Evolutionary conservation across 176 grass and related monocot species (phyloP), one percentile per base, ranked within the genome.

Genomic region (Rhynchospora breviuscula): DNA sequence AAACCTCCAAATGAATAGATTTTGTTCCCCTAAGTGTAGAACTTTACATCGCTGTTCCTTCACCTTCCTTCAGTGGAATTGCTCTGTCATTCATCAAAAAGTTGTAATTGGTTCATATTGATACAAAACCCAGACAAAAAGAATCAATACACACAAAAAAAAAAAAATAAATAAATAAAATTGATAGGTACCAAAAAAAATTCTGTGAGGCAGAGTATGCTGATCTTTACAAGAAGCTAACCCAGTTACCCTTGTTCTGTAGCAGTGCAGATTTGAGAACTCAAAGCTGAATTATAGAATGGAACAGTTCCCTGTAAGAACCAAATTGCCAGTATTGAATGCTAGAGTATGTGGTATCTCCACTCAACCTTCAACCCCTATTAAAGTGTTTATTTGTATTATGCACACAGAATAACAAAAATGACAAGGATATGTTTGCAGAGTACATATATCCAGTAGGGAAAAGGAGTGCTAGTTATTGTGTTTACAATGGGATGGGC

Each of bases 201-300:
- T 85, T 97, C 94, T 92, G 80, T 92, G 80, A 92, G 82, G 80
- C 94, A 91, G 12, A 94, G 70, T 85, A 91, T 92, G 75, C 89
- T 94, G 68, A 97, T 90, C 58, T 92, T 94, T 85, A 91, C 92
- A 78, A 97, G 92, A 81, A 97, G 49, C 79, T 93, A n/a, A n/a
- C n/a, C n/a, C n/a, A n/a, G n/a, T n/a, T 93, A 77, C 12, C 70
- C 81, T 93, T 81, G 56, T 90, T 91, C 79, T 97, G 87, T 60
- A 91, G 81, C 67, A 93, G 87, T 60, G 89, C 91, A 67, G 91
- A 89, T 76, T 40, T 97, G 91, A 72, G 91, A 89, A 78, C 56
- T 87, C 84, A 97, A 89, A 67, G 94, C 86, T 74, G 86, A 78
- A 87, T 89, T 97, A 82, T 97, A 89, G 45, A 97, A 19, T 21